Evolutionary conservation across 2,329 filamentous ascomycete species (phyloP).

Genomic region (Epichloe bromicola): DNA sequence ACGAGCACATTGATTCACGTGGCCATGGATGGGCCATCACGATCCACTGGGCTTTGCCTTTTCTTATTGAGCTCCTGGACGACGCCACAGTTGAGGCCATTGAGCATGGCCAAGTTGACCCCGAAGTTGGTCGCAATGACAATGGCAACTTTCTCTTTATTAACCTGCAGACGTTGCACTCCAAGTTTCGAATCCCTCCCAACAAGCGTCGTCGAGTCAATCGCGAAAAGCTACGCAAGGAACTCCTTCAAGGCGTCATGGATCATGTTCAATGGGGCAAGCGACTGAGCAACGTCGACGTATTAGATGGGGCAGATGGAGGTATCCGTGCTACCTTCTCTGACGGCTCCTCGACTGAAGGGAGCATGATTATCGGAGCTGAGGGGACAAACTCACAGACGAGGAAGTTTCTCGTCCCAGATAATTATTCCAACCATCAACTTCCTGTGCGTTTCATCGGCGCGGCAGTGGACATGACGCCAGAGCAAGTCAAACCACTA

Average conservation of each 20-base stretch:
- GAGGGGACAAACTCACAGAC: conserved; percentile 26
- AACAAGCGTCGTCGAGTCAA: conserved; percentile 23
- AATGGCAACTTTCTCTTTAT: conserved; percentile 27
- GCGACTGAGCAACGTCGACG: conserved; percentile 15
- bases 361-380: conserved; percentile 25
- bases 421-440: conserved; percentile 17
- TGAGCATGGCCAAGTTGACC: conserved; percentile 18
- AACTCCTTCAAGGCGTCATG: conserved; percentile 16
- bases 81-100: conserved; percentile 11
- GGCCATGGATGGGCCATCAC: conserved; percentile 46
- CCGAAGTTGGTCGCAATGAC: conserved; percentile 25
- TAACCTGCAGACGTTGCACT: conserved; percentile 23
- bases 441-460: conserved; percentile 27
- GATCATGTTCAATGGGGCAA: conserved; percentile 20
- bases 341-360: conserved; percentile 20
- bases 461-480: conserved; percentile 22
- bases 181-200: conserved; percentile 26
- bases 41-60: conserved; percentile 41
- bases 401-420: conserved; percentile 20
- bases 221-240: conserved; percentile 21
- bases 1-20: conserved; percentile 16
- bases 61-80: conserved; percentile 14
- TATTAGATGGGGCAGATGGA: conserved; percentile 9
- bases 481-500: conserved; percentile 24
- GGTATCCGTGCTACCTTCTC: conserved; percentile 17